Conservation (phyloP, 164 flowering plant species). For the Aristolochia californica region DNA sequence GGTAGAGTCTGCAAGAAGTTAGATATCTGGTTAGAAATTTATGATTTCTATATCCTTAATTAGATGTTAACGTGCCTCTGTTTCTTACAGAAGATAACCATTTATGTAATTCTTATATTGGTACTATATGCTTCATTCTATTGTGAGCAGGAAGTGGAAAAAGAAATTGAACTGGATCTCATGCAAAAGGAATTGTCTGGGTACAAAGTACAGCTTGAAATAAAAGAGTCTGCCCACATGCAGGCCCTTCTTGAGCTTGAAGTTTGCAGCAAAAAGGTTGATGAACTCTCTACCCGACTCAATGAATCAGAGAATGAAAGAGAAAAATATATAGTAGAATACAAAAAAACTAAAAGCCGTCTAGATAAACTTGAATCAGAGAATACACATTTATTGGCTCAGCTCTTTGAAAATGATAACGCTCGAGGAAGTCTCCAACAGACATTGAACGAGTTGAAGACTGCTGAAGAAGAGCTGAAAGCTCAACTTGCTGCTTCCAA, state of each 20-base stretch:
- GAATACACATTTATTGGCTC: slow-evolving; percentile 22
- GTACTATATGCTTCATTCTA: not conserved
- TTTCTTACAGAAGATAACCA: too few species aligned
- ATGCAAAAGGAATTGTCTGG: slow-evolving; percentile 39
- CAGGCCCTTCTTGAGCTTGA: slow-evolving; percentile 43
- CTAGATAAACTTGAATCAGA: slow-evolving; percentile 28
- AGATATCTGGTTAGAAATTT: too few species aligned
- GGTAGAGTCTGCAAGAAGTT: too few species aligned
- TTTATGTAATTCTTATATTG: not conserved
- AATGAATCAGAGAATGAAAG: slow-evolving; percentile 27
- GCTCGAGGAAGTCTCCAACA: slow-evolving; percentile 21
- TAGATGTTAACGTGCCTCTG: too few species aligned
- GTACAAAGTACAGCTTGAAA: slow-evolving; percentile 52
- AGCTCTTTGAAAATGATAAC: slow-evolving; percentile 16
- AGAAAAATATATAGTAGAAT: slow-evolving; percentile 21
- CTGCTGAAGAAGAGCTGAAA: slow-evolving; percentile 23
- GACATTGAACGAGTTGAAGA: slow-evolving; percentile 20
- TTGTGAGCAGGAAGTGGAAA: slow-evolving; percentile 15
- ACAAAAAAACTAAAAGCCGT: slow-evolving; percentile 14
- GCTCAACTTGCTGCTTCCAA: slow-evolving; percentile 25
- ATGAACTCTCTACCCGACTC: slow-evolving; percentile 29
- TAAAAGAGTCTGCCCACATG: slow-evolving; percentile 35
- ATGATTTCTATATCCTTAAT: too few species aligned
- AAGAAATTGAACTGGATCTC: slow-evolving; percentile 23
- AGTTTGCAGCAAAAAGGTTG: slow-evolving; percentile 21